Base-by-base conservation (phyloP, 345 rosid genomes). In the Nasturtium officinale region DNA sequence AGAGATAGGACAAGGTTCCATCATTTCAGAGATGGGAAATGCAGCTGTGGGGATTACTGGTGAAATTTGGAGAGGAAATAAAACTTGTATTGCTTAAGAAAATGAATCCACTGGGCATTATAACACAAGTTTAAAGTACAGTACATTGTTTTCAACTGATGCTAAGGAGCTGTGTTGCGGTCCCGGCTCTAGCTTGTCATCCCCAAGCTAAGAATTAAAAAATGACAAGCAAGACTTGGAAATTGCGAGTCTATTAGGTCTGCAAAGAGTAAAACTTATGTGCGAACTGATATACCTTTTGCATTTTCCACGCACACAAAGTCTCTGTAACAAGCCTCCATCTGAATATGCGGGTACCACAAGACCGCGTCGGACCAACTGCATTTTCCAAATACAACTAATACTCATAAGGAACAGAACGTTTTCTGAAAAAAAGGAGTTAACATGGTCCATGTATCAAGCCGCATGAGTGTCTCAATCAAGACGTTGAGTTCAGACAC, bases 351-450 rank as follows among this genome's bases (percentile, higher is more conserved):
- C 7, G 98, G 97, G 71, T 91, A 91, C 97, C 98, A 91, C 57
- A 94, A 57, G 73, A 94, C 98, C 16, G 89, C 87, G 81, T 91
- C 98, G 3, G 96, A 87, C 98, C 98, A 94, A 78, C 97, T 91
- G 81, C 73, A 77, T 40, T 28, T 62, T 38, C 40, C 25, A 53
- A 30, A 75, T 43, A 72, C 29, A 66, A 15, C 1, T 29, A 51
- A 25, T 23, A 47, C 20, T 9, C 50, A 53, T 28, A 53, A 25
- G 58, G 71, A 46, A 76, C 68, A 77, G 4, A 50, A 16, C 35
- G 17, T 15, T 12, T 46, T 21, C 67, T 52, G 42, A 55, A 28
- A 55, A 28, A 37, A 11, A 4, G 16, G 32, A 65, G 5, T 18
- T 15, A 56, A 47, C 20, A 12, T 66, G 20, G 6, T 7, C 30